Conservation (phyloP, 176 grass and related monocot species). For the Calamus simplicifolius region DNA sequence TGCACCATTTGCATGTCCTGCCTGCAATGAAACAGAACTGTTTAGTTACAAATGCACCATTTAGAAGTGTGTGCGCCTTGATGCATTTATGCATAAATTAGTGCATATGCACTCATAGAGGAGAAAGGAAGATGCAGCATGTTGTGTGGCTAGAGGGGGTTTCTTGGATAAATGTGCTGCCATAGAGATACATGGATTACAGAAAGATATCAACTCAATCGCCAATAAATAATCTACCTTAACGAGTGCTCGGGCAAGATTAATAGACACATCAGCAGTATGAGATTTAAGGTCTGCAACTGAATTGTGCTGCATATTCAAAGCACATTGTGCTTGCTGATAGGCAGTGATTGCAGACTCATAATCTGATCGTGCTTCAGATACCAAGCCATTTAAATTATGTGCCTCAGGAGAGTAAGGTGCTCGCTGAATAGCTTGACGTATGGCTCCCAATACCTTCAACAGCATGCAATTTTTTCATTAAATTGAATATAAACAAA, state of each 20-base stretch:
- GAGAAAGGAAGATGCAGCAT: too few species aligned
- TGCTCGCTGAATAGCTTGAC: constrained; percentile 68
- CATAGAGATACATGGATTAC: too few species aligned
- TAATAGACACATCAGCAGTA: constrained; percentile 62
- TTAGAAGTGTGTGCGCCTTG: not conserved
- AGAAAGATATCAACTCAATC: too few species aligned
- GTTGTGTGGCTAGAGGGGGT: too few species aligned
- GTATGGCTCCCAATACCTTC: constrained; percentile 80
- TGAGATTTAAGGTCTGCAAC: constrained; percentile 35
- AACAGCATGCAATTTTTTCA: not conserved
- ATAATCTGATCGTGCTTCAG: constrained; percentile 77
- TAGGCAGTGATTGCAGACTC: constrained; percentile 65
- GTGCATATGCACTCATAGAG: too few species aligned
- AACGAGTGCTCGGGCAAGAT: constrained; percentile 80
- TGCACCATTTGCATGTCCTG: constrained; percentile 65
- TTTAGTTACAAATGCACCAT: constrained; percentile 15
- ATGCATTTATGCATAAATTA: too few species aligned
- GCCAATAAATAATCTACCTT: constrained; percentile 39
- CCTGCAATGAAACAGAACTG: constrained; percentile 31
- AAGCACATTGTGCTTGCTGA: constrained; percentile 45
- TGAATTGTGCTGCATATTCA: constrained; percentile 30
- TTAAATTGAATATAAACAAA: too few species aligned
- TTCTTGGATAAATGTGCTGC: too few species aligned
- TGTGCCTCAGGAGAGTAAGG: constrained; percentile 73
- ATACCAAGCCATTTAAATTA: constrained; percentile 82